Evolutionary conservation across 768 basidiomycete genomes (phyloP).

Genomic region (Lactarius quietus): DNA sequence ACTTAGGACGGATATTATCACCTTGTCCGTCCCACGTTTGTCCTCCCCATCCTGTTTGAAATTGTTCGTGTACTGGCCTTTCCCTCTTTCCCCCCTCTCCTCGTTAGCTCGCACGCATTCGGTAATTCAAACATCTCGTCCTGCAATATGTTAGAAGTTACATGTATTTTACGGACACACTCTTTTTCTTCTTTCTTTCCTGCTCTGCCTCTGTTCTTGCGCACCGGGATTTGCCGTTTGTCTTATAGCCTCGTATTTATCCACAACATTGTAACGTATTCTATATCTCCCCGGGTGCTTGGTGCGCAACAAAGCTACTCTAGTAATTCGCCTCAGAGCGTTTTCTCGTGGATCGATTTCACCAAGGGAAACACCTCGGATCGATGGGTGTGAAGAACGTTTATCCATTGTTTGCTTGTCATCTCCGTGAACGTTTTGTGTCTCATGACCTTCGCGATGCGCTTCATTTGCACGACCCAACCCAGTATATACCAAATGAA

Average conservation of each 20-base stretch:
- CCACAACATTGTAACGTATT: slow-evolving; percentile 24
- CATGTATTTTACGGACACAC: slow-evolving; percentile 27
- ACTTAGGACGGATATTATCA: slow-evolving; percentile 45
- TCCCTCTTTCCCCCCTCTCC: not conserved
- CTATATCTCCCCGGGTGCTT: slow-evolving; percentile 24
- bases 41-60: not conserved
- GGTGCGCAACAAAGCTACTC: slow-evolving; percentile 26
- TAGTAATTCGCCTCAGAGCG: slow-evolving; percentile 22
- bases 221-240: slow-evolving; percentile 28
- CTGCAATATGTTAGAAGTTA: slow-evolving; percentile 26
- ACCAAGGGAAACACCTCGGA: slow-evolving; percentile 5
- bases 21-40: slow-evolving; percentile 7
- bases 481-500: slow-evolving; percentile 14
- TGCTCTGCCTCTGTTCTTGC: slow-evolving; percentile 26
- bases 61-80: slow-evolving; percentile 3
- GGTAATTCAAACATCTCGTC: slow-evolving; percentile 24
- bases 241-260: slow-evolving; percentile 35
- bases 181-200: slow-evolving; percentile 17
- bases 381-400: slow-evolving; percentile 18
- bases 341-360: slow-evolving; percentile 9
- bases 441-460: slow-evolving; percentile 18
- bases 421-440: slow-evolving; percentile 11
- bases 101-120: slow-evolving; percentile 12
- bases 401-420: not conserved
- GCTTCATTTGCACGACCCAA: slow-evolving; percentile 1